Percentiles rank a stretch among this genome's conserved stretches.
phyloP scores from a whole-genome alignment of 805 yeast species.

The Zygosaccharomyces pseudorouxii region DNA sequence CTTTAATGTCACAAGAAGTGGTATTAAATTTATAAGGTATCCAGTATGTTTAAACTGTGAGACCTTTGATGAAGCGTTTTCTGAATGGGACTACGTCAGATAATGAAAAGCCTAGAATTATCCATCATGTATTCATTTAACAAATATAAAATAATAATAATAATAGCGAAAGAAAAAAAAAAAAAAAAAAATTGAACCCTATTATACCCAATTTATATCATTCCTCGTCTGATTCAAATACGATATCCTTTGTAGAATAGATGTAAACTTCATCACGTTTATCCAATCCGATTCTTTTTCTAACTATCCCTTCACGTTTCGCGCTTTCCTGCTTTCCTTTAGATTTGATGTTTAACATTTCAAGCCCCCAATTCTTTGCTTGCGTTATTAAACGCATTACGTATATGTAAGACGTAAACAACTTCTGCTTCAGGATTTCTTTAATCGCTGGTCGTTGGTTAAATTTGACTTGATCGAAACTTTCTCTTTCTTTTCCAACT shows the following conservation, averaged over 20 bases:
- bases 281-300: slow-evolving; percentile 26
- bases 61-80: slow-evolving; percentile 26
- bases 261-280: slow-evolving; percentile 38
- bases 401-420: slow-evolving; percentile 35
- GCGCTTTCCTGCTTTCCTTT: slow-evolving; percentile 23
- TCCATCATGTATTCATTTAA: too few relatives aligned
- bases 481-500: slow-evolving; percentile 12
- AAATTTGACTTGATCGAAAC: slow-evolving; percentile 22
- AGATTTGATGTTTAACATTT: slow-evolving; percentile 45
- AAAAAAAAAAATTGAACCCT: not conserved
- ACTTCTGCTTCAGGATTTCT: slow-evolving; percentile 20
- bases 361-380: slow-evolving; percentile 53
- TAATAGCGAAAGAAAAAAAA: too few relatives aligned
- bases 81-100: slow-evolving; percentile 28
- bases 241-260: slow-evolving; percentile 41
- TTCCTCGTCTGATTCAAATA: slow-evolving; percentile 36
- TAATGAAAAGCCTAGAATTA: not conserved
- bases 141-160: too few relatives aligned
- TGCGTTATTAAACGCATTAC: slow-evolving; percentile 47
- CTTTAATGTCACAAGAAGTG: slow-evolving; percentile 25
- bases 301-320: slow-evolving; percentile 24
- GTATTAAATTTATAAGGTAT: slow-evolving; percentile 26
- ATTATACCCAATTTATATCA: slow-evolving; percentile 5
- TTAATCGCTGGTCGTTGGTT: slow-evolving; percentile 18
- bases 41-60: slow-evolving; percentile 26